Percentiles rank a stretch among this genome's conserved stretches.
phyloP scores from a whole-genome alignment of 495 filamentous ascomycete genomes.

The Penicillium bovifimosum region DNA sequence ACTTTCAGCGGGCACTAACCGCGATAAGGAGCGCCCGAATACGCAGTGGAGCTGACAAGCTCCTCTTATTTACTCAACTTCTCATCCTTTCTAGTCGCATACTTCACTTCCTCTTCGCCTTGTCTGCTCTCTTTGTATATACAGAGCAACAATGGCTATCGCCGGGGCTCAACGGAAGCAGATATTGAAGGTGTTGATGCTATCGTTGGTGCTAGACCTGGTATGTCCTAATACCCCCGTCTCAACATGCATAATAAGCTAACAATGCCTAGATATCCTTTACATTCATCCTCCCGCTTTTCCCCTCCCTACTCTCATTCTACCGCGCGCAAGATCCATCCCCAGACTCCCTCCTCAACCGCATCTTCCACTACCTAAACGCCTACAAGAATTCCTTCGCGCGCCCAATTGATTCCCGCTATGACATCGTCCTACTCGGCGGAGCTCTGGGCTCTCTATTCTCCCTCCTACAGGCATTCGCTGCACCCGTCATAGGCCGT shows the following conservation, averaged over 20 bases:
- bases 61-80: neutral
- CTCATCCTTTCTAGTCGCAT: no score
- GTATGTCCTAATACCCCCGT: constrained; percentile 34
- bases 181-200: constrained; percentile 75
- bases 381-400: constrained; percentile 93
- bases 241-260: neutral
- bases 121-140: neutral
- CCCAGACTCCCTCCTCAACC: constrained; percentile 60
- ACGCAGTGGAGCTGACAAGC: constrained; percentile 1
- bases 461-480: constrained; percentile 87
- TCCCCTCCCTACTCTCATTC: constrained; percentile 89
- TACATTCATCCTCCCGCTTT: constrained; percentile 97
- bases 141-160: constrained; percentile 29
- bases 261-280: constrained; percentile 63
- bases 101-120: neutral
- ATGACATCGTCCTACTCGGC: constrained; percentile 94
- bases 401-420: constrained; percentile 87
- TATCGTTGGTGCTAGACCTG: constrained; percentile 65
- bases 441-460: constrained; percentile 92
- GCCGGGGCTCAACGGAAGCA: constrained; percentile 57
- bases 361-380: constrained; percentile 78
- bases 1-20: neutral
- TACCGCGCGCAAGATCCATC: constrained; percentile 67
- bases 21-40: neutral
- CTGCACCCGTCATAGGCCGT: constrained; percentile 83